Evolutionary conservation across 768 basidiomycete genomes (phyloP), one percentile per base, ranked within the genome.

Genomic region (Collybia nuda): DNA sequence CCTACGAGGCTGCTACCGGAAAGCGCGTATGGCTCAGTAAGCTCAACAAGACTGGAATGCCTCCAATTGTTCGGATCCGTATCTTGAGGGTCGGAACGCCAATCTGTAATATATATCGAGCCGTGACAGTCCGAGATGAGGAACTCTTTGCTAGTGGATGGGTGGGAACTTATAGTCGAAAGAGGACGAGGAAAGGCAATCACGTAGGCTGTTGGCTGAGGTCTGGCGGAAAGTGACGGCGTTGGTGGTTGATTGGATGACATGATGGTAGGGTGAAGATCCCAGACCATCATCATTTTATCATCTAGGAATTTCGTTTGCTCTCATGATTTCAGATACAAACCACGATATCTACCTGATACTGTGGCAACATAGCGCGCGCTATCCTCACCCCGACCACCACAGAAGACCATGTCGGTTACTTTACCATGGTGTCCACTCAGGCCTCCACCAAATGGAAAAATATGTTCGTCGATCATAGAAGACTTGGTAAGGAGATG

Each of bases 231-330:
- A 6, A 66, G 59, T 4, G 61, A 61, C n/a, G 65, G 66, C 39
- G 73, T 58, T 51, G 68, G 65, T 12, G 58, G 55, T 18, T 56
- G 60, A 11, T 81, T 75, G 29, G 73, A 64, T 38, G 78, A 70
- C 47, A 79, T 67, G 40, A 76, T 48, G 29, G 72, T 62, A 0
- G 90, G 89, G 58, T 78, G 72, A n/a, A 93, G 76, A 66, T 92
- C 89, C 90, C 90, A 92, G 6, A 92, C 82, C 82, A 90, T 86
- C 35, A 90, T 77, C 79, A 87, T 86, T 62, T 82, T 88, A 68
- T 92, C 90, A 57, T 90, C 89, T 89, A 47, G 19, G 6, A 44
- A 35, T 22, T n/a, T 21, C 38, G 24, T 50, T 49, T 26, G 54
- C 50, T 5, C 32, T 11, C 32, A 32, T 11, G 12, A 11, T 11